Percentiles rank a stretch among this genome's conserved stretches.
Evolutionary conservation across 305 asterid species (phyloP).

Genomic region (Fraxinus albicans): DNA sequence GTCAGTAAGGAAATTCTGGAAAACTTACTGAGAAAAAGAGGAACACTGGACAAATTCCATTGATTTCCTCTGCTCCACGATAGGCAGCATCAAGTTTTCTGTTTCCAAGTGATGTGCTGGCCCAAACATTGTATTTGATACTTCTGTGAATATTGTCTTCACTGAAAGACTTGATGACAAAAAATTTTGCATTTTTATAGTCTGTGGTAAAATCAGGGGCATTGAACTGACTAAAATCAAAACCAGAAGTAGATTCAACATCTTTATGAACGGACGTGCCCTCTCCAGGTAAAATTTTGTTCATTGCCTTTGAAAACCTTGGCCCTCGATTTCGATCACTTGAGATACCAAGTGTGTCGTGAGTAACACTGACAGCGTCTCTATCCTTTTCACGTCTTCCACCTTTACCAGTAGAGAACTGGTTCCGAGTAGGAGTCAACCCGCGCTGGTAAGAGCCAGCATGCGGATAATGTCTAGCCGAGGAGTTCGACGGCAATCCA

Average conservation of each 20-base stretch:
- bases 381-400: slow-evolving; percentile 86
- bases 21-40: slow-evolving; percentile 85
- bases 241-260: slow-evolving; percentile 56
- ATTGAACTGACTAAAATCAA: slow-evolving; percentile 55
- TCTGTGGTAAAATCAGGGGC: slow-evolving; percentile 69
- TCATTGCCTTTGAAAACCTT: slow-evolving; percentile 79
- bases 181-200: slow-evolving; percentile 74
- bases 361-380: slow-evolving; percentile 46
- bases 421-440: slow-evolving; percentile 55
- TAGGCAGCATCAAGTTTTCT: slow-evolving; percentile 92
- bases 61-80: slow-evolving; percentile 66
- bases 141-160: slow-evolving; percentile 97
- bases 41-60: slow-evolving; percentile 68
- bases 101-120: slow-evolving; percentile 97
- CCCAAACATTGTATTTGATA: slow-evolving; percentile 88
- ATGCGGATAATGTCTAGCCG: slow-evolving; percentile 55
- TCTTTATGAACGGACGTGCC: slow-evolving; percentile 51
- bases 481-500: slow-evolving; percentile 67
- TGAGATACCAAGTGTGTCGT: slow-evolving; percentile 60
- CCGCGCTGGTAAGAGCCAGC: slow-evolving; percentile 65
- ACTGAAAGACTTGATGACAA: slow-evolving; percentile 93
- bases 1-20: slow-evolving; percentile 11
- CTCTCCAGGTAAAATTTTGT: slow-evolving; percentile 60
- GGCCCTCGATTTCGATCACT: slow-evolving; percentile 95
- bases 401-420: slow-evolving; percentile 53